A percentile compares a stretch with the other conserved stretches of the same genome.
These are phyloP conservation scores for Chaetoceros muelleri DNA, from an alignment of 108 stramenopile species.

Conservation along the genomic window DNA sequence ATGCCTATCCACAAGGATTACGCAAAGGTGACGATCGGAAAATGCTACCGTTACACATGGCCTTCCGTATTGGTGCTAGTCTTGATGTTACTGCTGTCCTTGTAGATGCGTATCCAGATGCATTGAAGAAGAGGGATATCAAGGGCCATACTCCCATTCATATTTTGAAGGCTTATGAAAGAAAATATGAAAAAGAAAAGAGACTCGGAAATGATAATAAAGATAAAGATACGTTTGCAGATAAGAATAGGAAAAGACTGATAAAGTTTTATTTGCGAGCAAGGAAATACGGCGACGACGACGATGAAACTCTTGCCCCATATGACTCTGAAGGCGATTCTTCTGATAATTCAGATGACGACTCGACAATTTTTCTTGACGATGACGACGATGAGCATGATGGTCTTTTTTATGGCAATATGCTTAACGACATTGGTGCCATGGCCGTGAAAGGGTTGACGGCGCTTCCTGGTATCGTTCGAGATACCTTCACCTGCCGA, in stretches of 20 bases:
- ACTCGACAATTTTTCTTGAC: background rate
- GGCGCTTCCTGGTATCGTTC: background rate
- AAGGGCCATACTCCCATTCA: constrained; percentile 34
- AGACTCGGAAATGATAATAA: background rate
- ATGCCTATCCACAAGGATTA: constrained; percentile 30
- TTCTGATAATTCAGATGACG: background rate
- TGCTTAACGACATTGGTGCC: background rate
- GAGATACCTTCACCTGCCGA: background rate
- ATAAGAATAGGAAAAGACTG: background rate
- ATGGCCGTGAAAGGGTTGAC: background rate
- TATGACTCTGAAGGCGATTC: background rate
- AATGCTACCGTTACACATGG: constrained; percentile 46
- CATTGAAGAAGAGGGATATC: constrained; percentile 24
- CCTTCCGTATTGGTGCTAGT: constrained; percentile 23
- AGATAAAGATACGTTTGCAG: background rate
- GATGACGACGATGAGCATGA: background rate
- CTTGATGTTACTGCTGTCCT: constrained; percentile 23
- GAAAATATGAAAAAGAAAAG: background rate
- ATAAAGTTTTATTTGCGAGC: background rate
- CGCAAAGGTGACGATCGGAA: constrained; percentile 36
- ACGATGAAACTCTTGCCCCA: background rate
- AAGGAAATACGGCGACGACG: background rate
- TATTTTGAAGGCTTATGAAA: constrained; percentile 7
- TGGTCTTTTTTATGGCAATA: background rate
- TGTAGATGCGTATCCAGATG: constrained; percentile 33